A percentile compares a stretch with the other conserved stretches of the same genome.
Conservation (phyloP, 129 eudicot species). For the Kitagawia praeruptora region DNA sequence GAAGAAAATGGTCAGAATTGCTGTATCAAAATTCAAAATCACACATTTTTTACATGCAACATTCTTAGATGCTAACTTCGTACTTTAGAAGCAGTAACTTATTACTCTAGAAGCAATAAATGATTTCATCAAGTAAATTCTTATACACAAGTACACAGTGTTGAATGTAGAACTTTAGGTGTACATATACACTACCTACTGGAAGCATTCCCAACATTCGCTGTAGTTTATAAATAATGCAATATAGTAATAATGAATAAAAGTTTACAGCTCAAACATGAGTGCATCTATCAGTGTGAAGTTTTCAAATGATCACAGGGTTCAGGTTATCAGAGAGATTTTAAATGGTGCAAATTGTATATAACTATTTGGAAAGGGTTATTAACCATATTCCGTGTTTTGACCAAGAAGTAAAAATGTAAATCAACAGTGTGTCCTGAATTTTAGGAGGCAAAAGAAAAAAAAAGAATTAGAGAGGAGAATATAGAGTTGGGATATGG, state of each 20-base stretch:
- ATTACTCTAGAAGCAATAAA: not conserved
- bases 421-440: not conserved
- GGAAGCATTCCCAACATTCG: not conserved
- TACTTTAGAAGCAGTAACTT: not conserved
- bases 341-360: not conserved
- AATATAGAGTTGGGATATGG: not conserved
- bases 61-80: not conserved
- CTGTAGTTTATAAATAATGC: not conserved
- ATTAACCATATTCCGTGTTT: not conserved
- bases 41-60: not conserved
- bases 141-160: not conserved
- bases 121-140: not conserved
- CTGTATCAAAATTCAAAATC: not conserved
- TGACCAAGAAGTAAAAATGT: not conserved
- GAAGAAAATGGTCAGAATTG: conserved; percentile 1
- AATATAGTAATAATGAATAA: not conserved
- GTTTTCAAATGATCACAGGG: not conserved
- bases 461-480: not conserved
- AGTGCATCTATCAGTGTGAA: not conserved
- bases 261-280: not conserved
- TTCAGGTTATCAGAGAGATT: not conserved
- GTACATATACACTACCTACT: not conserved
- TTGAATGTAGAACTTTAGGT: not conserved
- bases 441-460: not conserved
- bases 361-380: not conserved